phyloP scores from a whole-genome alignment of 805 yeast genomes.

The Saturnispora gosingensis region DNA sequence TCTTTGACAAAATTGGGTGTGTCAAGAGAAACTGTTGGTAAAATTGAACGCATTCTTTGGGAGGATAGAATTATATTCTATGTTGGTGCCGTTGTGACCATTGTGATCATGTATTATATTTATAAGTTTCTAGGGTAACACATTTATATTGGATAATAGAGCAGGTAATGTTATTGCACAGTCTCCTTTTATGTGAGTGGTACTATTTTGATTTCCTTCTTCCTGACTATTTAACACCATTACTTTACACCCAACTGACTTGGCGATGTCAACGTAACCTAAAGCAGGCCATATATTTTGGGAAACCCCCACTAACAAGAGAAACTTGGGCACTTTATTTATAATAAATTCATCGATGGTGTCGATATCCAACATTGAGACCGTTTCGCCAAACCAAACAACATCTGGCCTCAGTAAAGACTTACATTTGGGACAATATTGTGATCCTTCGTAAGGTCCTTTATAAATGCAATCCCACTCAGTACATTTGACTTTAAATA shows the following conservation, averaged over 20 bases:
- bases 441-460: slow-evolving; percentile 46
- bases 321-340: neutral
- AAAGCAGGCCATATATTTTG: slow-evolving; percentile 81
- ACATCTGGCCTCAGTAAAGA: slow-evolving; percentile 79
- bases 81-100: slow-evolving; percentile 52
- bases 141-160: neutral
- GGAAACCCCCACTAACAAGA: slow-evolving; percentile 56
- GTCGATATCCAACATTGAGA: slow-evolving; percentile 56
- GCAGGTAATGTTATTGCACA: neutral
- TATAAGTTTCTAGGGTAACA: neutral
- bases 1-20: slow-evolving; percentile 78
- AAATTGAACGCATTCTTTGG: slow-evolving; percentile 70
- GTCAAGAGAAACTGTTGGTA: slow-evolving; percentile 71
- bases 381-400: slow-evolving; percentile 90
- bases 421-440: slow-evolving; percentile 58
- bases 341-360: slow-evolving; percentile 59
- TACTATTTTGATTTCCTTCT: neutral
- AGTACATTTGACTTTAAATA: slow-evolving; percentile 69
- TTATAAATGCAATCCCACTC: slow-evolving; percentile 59
- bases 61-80: slow-evolving; percentile 85
- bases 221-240: neutral
- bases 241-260: neutral
- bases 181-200: neutral
- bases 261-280: neutral
- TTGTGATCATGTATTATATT: slow-evolving; percentile 1